A percentile compares a stretch with the other conserved stretches of the same genome.
phyloP scores from a whole-genome alignment of 257 asterid species.

The Nyctanthes arbortristis region DNA sequence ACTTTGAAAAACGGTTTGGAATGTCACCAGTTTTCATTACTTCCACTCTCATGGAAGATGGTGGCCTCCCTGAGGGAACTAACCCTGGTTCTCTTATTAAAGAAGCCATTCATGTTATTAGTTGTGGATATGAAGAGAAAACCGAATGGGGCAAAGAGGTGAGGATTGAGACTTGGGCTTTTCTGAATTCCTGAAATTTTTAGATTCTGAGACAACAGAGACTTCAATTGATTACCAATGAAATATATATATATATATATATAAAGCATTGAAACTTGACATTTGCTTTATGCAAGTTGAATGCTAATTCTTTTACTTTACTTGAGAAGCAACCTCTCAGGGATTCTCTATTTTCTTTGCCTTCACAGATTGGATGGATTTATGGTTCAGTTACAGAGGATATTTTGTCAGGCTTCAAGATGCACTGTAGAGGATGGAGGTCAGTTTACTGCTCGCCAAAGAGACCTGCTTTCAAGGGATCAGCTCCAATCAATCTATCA shows the following conservation, averaged over 20 bases:
- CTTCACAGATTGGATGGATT: constrained; percentile 91
- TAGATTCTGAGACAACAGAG: not conserved
- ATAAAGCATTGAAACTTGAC: not conserved
- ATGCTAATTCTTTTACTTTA: not conserved
- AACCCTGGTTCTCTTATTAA: constrained; percentile 58
- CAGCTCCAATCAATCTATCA: constrained; percentile 86
- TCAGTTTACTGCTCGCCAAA: constrained; percentile 74
- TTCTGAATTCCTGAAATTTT: not conserved
- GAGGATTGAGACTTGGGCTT: constrained; percentile 10
- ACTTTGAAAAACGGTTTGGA: constrained; percentile 78
- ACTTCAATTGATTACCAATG: not conserved
- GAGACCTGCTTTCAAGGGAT: constrained; percentile 83
- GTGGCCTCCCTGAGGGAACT: constrained; percentile 78
- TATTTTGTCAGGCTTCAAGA: constrained; percentile 85
- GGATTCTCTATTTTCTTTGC: constrained; percentile 12
- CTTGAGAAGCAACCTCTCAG: not conserved
- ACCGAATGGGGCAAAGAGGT: constrained; percentile 96
- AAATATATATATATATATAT: too few relatives aligned
- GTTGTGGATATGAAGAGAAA: constrained; percentile 88
- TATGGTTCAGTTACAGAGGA: constrained; percentile 85
- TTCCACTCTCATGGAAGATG: constrained; percentile 80
- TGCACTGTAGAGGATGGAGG: constrained; percentile 91
- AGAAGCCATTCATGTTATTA: constrained; percentile 89
- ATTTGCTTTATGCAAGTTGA: not conserved
- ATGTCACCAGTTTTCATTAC: constrained; percentile 80